phyloP scores from a whole-genome alignment of 2,329 filamentous ascomycete genomes.

The Colletotrichum lini region DNA sequence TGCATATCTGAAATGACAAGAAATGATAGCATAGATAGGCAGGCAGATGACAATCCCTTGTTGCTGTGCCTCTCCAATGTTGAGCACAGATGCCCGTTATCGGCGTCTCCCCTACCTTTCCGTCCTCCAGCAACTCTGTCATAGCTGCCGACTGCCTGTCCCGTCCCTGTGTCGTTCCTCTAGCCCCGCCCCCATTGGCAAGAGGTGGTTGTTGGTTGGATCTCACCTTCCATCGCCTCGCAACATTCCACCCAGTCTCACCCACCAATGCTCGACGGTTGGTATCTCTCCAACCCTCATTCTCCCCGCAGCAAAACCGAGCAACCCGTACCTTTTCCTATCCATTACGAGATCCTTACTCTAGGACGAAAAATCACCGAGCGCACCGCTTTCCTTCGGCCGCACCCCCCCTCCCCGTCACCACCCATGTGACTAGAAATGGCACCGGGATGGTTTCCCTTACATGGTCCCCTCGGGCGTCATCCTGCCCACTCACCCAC shows the following conservation, averaged over 20 bases:
- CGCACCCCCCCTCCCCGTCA: conserved; percentile 28
- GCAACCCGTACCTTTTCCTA: background rate
- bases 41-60: background rate
- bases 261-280: conserved; percentile 7
- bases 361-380: conserved; percentile 22
- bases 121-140: background rate
- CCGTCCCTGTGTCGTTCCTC: background rate
- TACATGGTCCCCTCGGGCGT: conserved; percentile 43
- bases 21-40: conserved; percentile 36
- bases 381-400: conserved; percentile 46
- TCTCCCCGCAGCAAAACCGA: background rate
- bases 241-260: conserved; percentile 4
- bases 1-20: background rate
- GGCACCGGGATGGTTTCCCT: conserved; percentile 47
- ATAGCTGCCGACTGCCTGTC: background rate
- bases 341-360: conserved; percentile 33
- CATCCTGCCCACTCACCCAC: conserved; percentile 43
- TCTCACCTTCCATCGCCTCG: background rate
- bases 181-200: background rate
- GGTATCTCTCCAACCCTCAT: background rate
- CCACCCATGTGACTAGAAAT: conserved; percentile 44
- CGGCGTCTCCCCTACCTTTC: background rate
- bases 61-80: background rate
- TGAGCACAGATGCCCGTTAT: conserved; percentile 9
- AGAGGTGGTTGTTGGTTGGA: conserved; percentile 1